A percentile compares a stretch with the other conserved stretches of the same genome.
Conservation (phyloP, 345 rosid genomes). For the Eucalyptus cladocalyx region DNA sequence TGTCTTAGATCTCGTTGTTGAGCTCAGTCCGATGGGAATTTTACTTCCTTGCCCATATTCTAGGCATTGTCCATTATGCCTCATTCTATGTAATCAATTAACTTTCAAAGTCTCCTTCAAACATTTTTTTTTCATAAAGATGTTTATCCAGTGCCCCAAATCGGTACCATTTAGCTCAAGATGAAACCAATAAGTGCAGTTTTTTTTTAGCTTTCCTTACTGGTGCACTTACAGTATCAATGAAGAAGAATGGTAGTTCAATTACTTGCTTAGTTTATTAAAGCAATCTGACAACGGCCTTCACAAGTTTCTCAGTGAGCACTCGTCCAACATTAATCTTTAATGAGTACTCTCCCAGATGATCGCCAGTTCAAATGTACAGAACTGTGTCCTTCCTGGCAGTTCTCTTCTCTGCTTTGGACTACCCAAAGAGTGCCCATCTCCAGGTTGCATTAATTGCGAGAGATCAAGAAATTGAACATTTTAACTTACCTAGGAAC, state of each 20-base stretch:
- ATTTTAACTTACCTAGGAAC: too few relatives aligned
- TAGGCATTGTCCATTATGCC: neutral
- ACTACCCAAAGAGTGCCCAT: too few relatives aligned
- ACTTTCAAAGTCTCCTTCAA: neutral
- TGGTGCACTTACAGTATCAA: neutral
- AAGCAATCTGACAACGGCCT: too few relatives aligned
- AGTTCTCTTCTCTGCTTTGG: too few relatives aligned
- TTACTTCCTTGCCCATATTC: slow-evolving; percentile 41
- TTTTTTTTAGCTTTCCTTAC: neutral
- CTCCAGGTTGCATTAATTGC: too few relatives aligned
- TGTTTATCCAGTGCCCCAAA: neutral
- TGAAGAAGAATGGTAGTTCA: neutral
- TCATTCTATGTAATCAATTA: neutral
- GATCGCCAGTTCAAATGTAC: too few relatives aligned
- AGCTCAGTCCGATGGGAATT: slow-evolving; percentile 74
- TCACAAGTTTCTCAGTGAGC: too few relatives aligned
- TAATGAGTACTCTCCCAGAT: too few relatives aligned
- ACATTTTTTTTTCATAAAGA: neutral
- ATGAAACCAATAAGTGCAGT: neutral
- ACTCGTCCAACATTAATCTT: too few relatives aligned
- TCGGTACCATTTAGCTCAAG: neutral
- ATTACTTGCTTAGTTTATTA: too few relatives aligned
- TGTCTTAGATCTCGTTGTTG: slow-evolving; percentile 27
- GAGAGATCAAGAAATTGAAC: too few relatives aligned
- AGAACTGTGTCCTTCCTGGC: too few relatives aligned